Base-by-base conservation (phyloP, 75 land plant species). In the Picea glauca region DNA sequence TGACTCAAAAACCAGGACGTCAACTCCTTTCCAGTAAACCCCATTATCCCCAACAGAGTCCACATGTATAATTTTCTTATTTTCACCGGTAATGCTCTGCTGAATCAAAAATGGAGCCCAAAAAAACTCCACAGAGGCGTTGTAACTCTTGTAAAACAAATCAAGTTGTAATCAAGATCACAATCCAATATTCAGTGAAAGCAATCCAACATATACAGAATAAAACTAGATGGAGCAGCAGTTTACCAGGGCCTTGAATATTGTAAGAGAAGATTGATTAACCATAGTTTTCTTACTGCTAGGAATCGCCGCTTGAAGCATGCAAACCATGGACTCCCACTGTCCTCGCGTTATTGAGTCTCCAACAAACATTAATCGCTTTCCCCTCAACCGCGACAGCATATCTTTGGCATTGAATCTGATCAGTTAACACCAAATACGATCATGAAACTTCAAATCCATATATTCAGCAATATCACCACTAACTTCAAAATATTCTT, bases 271-370 rank as follows among this genome's bases (percentile, higher is more conserved):
- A 59, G 38, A 33, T 50, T 72, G 79, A 77, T 66, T 6, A 7
- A 68, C 15, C n/a, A 62, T 23, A 13, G 79, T 60, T 63, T 80
- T 73, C 62, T 83, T 80, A 9, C 75, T 30, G 6, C 84, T 50
- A 1, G 90, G 79, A 62, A 88, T 84, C 5, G 76, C 80, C 50
- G 84, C 74, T 23, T 85, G 84, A 3, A 93, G 63, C 84, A 93
- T 83, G 85, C 95, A 93, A 35, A 83, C 74, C 72, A 93, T 80
- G 15, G 95, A 93, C 58, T 87, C 83, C 91, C 91, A 91, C 14
- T 87, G 81, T 60, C 91, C 85, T 9, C 81, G 74, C 26, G 91
- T 86, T 17, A 93, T 35, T 9, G 95, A 93, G 76, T 93, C 95
- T 1, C 95, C 95, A 5, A 91, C 90, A 63, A 81, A 89, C 57